A percentile compares a stretch with the other conserved stretches of the same genome.
Conservation (phyloP, 805 yeast genomes). For the Candida bentonensis region DNA sequence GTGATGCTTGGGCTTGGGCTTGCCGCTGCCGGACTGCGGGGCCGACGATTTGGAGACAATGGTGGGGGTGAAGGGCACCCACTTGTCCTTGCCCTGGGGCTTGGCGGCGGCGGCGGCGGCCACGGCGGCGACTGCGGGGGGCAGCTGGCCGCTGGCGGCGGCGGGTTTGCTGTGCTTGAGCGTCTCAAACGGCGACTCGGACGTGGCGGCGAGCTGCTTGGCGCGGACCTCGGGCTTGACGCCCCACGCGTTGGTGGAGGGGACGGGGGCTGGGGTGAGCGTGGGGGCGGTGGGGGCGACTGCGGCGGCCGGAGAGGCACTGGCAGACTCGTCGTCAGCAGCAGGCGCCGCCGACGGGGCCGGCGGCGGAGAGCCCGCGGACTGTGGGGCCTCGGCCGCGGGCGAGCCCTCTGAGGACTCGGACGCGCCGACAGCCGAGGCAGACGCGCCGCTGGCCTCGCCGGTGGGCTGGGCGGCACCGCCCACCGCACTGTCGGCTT, state of each 20-base stretch:
- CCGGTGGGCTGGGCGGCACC: constrained; percentile 8
- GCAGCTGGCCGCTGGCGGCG: no score
- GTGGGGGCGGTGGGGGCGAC: constrained; percentile 14
- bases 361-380: constrained; percentile 9
- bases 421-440: constrained; percentile 14
- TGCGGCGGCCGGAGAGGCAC: constrained; percentile 15
- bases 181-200: constrained; percentile 6
- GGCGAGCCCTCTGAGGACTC: constrained; percentile 5
- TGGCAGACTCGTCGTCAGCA: constrained; percentile 13
- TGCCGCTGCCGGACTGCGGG: constrained; percentile 3
- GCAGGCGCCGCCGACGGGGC: constrained; percentile 6
- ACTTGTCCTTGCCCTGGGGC: constrained; percentile 35
- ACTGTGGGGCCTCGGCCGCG: constrained; percentile 6
- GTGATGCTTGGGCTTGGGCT: background rate
- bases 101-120: constrained; percentile 3
- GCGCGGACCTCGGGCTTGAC: constrained; percentile 7
- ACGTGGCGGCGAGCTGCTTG: constrained; percentile 10
- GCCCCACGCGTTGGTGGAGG: constrained; percentile 47
- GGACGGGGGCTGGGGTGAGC: constrained; percentile 55
- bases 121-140: constrained; percentile 5
- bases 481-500: constrained; percentile 1
- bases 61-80: constrained; percentile 17
- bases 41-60: constrained; percentile 5
- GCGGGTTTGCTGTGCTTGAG: no score
- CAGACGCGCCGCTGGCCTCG: constrained; percentile 16